Base-by-base conservation (phyloP, 2,329 filamentous ascomycete genomes). In the Fusarium sp. region DNA sequence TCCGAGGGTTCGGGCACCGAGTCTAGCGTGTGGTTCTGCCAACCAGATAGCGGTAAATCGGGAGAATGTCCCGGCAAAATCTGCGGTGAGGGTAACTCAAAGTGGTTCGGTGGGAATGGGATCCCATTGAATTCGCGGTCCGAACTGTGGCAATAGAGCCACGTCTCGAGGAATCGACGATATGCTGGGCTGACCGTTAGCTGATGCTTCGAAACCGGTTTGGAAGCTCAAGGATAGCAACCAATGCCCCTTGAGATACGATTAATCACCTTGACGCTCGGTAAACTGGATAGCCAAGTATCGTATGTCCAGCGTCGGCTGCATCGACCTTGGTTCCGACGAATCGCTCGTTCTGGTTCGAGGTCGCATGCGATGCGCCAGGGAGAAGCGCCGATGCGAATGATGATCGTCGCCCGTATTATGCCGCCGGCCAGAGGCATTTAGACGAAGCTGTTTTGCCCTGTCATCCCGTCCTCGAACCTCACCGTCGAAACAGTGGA, bases 271-370 rank as follows among this genome's bases (percentile, higher is more conserved):
- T 74, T 85, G 83, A 31, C 83, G 80, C 50, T 84, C 82, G 47
- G 84, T 87, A 71, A 88, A 88, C 62, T 88, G 86, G 50, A 88
- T 83, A 7, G 84, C 84, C 31, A 88, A 80, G 76, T 88, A 86
- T 58, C 85, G 83, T 58, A 88, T 85, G 67, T 87, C 85, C 18
- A 84, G 74, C 5, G 79, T 47, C 60, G 72, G 45, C 66, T 77
- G 70, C 18, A 74, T 72, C 20, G 75, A 74, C 57, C 71, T 74
- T 40, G 75, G 63, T 35, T 82, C 79, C 27, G 75, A 74, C 18
- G 74, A 69, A 40, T 73, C 74, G 31, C 64, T 69, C 10, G 83
- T 83, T 58, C 83, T 82, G 38, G 80, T 78, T 35, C 83, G 79
- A 35, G 83, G 82, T 31, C 85, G 83, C 61, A 86, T 84, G 31